These are phyloP conservation scores for Aspergillus novofumigatus DNA, from an alignment of 2,329 filamentous ascomycete genomes.

Conservation along the genomic window DNA sequence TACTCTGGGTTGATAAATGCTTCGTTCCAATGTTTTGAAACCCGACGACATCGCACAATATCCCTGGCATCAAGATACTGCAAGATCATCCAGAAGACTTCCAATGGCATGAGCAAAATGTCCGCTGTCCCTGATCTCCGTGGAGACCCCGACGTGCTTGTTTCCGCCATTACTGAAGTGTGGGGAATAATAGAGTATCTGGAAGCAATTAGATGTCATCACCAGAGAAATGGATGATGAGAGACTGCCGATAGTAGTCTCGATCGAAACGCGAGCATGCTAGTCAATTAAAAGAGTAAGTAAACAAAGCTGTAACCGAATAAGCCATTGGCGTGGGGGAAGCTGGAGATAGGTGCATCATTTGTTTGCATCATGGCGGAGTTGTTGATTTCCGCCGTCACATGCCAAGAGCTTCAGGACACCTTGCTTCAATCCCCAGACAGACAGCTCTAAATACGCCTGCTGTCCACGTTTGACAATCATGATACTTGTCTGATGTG, in stretches of 20 bases:
- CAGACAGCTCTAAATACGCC: constrained; percentile 1
- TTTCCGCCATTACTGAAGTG: background rate
- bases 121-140: constrained; percentile 10
- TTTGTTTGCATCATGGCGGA: constrained; percentile 1
- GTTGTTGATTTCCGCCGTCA: constrained; percentile 11
- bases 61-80: constrained; percentile 49
- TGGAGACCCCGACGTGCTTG: background rate
- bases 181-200: background rate
- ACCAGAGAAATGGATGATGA: background rate
- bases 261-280: too few relatives aligned
- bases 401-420: constrained; percentile 41
- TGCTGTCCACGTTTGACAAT: background rate
- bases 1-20: constrained; percentile 49
- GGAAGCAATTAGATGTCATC: background rate
- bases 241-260: background rate
- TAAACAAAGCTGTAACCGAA: background rate
- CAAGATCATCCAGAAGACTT: constrained; percentile 55
- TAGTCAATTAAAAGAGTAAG: background rate
- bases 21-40: constrained; percentile 48
- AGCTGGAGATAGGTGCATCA: background rate
- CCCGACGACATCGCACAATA: constrained; percentile 49
- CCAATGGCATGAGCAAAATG: constrained; percentile 47
- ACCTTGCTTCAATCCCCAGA: constrained; percentile 29
- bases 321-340: background rate
- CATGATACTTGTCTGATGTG: background rate